Evolutionary conservation across 2,329 filamentous ascomycete species (phyloP), one percentile per base, ranked within the genome.

Genomic region (Juglanconis juglandina): DNA sequence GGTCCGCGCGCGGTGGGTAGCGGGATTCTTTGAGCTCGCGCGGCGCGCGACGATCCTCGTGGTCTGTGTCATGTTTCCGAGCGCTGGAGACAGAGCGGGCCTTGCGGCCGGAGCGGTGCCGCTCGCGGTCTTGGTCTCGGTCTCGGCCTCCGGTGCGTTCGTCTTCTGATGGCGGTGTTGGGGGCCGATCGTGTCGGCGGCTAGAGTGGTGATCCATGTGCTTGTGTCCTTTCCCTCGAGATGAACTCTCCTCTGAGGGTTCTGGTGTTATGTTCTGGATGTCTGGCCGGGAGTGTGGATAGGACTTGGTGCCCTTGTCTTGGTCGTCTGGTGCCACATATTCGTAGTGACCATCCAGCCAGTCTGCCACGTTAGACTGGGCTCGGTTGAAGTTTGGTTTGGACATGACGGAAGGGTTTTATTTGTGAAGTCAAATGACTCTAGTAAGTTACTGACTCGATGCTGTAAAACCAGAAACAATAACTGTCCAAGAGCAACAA

Each of bases 321-420:
- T 17, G 10, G n/a, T 55, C 44, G 35, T 64, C 62, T 4, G 62
- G 60, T 1, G 30, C 49, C 11, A 64, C 58, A 41, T 64, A 62
- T 46, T 64, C 62, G 9, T 60, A 59, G 9, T 62, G 60, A 53
- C 60, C 41, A 8, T 62, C 57, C 6, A 64, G 54, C 62, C 62
- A 64, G 49, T 62, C 53, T 32, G 60, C 24, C 5, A 64, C 62
- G 34, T 53, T 53, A 4, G 62, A 57, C 50, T 56, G 54, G 6
- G 37, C 33, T 37, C 49, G 30, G 37, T 54, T 30, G 10, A 37
- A n/a, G 24, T 14, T 49, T 59, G 59, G 52, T 32, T 33, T 47
- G 5, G 61, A 49, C 61, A 63, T 63, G 39, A 24, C 53, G 14
- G 39, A 5, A 30, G 8, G 5, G 14, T 17, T 42, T 10, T 42